These are phyloP conservation scores for Fagopyrum esculentum DNA, from an alignment of 148 eudicot species.

Conservation along the genomic window DNA sequence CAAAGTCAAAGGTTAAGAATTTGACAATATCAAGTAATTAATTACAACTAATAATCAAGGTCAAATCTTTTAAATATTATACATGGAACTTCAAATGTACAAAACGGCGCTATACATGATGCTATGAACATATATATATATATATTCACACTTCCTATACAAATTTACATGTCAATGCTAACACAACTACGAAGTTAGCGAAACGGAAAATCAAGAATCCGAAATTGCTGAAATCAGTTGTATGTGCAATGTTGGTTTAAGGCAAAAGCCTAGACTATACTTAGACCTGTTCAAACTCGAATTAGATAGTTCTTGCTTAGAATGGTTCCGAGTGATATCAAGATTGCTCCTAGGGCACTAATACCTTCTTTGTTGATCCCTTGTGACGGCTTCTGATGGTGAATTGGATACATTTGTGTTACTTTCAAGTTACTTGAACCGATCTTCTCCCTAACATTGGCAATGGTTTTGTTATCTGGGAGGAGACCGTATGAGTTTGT, in stretches of 20 bases:
- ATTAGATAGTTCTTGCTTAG: slow-evolving; percentile 70
- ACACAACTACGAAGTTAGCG: neutral
- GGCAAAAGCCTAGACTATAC: too few relatives aligned
- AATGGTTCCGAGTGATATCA: slow-evolving; percentile 76
- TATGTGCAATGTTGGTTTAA: too few relatives aligned
- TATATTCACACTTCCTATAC: too few relatives aligned
- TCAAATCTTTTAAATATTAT: neutral
- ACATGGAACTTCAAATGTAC: neutral
- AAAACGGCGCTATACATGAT: neutral
- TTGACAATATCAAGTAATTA: too few relatives aligned
- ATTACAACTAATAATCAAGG: too few relatives aligned
- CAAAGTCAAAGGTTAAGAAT: too few relatives aligned
- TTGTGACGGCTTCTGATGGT: slow-evolving; percentile 36
- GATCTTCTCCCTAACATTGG: slow-evolving; percentile 49
- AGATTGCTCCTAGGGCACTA: slow-evolving; percentile 50
- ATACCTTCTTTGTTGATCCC: slow-evolving; percentile 40
- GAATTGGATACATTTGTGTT: neutral
- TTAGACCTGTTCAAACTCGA: slow-evolving; percentile 65
- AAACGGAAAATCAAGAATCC: neutral
- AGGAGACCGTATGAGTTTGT: slow-evolving; percentile 58
- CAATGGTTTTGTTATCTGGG: slow-evolving; percentile 48
- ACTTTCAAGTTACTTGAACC: slow-evolving; percentile 51
- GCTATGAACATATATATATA: too few relatives aligned
- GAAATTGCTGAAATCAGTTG: neutral
- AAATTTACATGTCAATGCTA: too few relatives aligned